Evolutionary conservation across 345 rosid genomes (phyloP), one percentile per base, ranked within the genome.

Genomic region (Citrus reticulata): DNA sequence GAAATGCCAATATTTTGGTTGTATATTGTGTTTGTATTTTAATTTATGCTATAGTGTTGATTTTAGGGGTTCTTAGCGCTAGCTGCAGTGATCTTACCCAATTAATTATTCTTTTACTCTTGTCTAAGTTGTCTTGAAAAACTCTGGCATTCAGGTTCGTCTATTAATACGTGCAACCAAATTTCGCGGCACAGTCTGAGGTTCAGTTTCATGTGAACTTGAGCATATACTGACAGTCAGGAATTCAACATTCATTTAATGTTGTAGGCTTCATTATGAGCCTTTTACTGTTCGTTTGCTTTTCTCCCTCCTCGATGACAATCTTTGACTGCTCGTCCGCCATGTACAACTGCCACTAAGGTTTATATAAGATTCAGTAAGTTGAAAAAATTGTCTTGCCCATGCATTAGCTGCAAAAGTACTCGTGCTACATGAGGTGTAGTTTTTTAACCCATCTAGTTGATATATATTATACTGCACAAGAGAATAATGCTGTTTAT

Each of bases 361-460:
- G 49, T 42, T 42, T 42, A 42, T 42, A 42, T 42, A 40, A 7
- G 46, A 11, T 22, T 42, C 34, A 13, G 5, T 49, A 42, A 69
- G 32, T 40, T 42, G 4, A 20, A 35, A 25, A 19, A 46, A 55
- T 3, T 20, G 8, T 72, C 64, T 30, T 4, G 34, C 49, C 49
- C 16, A 24, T 13, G 66, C n/a, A 24, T 22, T 9, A 32, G 64
- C 32, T 78, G 75, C 35, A 68, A 54, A 30, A 73, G 20, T 22
- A 65, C 29, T 0, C 61, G 78, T 5, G 67, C 81, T 37, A 77
- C 25, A 6, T 35, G 72, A 35, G 49, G 7, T 42, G 71, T 35
- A 5, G 84, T 81, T 30, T 73, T 68, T 19, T 73, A 22, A 73
- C 78, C 67, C 49, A 60, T 61, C 4, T 34, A 49, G 63, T n/a